These are phyloP conservation scores for Potentilla sterilis DNA, from an alignment of 306 rosid genomes.

Conservation along the genomic window DNA sequence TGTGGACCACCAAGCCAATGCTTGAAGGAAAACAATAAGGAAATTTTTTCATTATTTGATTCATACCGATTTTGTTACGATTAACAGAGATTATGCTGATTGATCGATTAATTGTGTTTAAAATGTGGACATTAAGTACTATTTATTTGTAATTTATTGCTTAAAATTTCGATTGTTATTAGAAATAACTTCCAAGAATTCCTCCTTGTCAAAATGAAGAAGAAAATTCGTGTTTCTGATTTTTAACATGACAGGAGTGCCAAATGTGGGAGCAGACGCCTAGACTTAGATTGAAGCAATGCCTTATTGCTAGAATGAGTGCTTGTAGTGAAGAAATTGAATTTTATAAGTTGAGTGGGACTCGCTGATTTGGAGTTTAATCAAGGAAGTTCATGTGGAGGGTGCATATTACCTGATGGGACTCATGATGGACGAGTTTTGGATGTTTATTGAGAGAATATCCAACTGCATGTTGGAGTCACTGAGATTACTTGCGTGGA, in stretches of 20 bases:
- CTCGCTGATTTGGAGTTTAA: background rate
- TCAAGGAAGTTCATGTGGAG: background rate
- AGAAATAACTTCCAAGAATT: background rate
- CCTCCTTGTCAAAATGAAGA: background rate
- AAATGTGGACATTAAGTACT: background rate
- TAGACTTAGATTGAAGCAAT: background rate
- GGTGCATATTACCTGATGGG: background rate
- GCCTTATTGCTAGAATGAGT: background rate
- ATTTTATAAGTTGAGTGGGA: background rate
- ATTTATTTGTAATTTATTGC: background rate
- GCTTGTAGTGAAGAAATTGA: background rate
- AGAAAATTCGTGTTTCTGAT: background rate
- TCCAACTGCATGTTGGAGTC: conserved; percentile 14
- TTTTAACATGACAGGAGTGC: background rate
- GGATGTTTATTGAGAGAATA: conserved; percentile 30
- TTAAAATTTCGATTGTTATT: background rate
- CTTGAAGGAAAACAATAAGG: background rate
- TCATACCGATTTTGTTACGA: background rate
- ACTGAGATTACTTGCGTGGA: background rate
- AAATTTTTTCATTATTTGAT: background rate
- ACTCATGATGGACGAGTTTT: conserved; percentile 4
- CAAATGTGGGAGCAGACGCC: background rate
- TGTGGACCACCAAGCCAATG: background rate
- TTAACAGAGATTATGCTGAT: background rate
- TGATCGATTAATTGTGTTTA: background rate